Conservation (phyloP, 2,329 filamentous ascomycete genomes). For the Pseudogymnoascus sp. region DNA sequence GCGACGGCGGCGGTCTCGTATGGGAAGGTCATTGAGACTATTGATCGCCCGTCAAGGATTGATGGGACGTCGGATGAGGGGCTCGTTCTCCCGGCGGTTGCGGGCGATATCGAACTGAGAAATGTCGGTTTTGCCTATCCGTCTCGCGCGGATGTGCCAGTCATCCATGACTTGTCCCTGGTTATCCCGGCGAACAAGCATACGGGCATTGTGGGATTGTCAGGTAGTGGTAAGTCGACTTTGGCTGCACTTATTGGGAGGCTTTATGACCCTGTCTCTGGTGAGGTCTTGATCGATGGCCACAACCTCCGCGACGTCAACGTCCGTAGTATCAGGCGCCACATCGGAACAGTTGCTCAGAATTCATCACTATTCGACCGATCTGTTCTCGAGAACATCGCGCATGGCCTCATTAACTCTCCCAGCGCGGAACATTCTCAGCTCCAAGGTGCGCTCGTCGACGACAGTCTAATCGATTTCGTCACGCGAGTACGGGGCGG, state of each 20-base stretch:
- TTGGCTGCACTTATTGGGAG: constrained; percentile 34
- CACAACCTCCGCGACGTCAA: constrained; percentile 19
- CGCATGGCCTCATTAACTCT: constrained; percentile 37
- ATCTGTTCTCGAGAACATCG: constrained; percentile 44
- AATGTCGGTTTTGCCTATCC: constrained; percentile 30
- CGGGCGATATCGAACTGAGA: constrained; percentile 25
- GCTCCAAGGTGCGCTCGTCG: constrained; percentile 31
- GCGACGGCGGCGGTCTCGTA: constrained; percentile 21
- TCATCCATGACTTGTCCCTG: constrained; percentile 27
- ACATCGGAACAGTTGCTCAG: constrained; percentile 12
- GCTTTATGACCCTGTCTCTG: constrained; percentile 39
- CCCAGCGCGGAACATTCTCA: constrained; percentile 33
- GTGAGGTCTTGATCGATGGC: constrained; percentile 30
- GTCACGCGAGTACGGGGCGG: constrained; percentile 28
- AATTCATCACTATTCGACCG: constrained; percentile 27
- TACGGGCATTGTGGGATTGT: constrained; percentile 37
- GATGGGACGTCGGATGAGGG: constrained; percentile 17
- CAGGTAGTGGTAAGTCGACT: constrained; percentile 35
- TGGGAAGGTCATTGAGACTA: constrained; percentile 31
- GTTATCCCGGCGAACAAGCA: constrained; percentile 26
- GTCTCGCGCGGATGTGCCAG: constrained; percentile 20
- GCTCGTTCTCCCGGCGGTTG: constrained; percentile 13
- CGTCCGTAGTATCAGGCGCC: constrained; percentile 15
- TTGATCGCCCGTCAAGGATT: constrained; percentile 31
- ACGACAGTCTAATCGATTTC: constrained; percentile 35